A percentile compares a stretch with the other conserved stretches of the same genome.
Conservation (phyloP, 192 early-diverging fungal genomes). For the Coemansia sp. region DNA sequence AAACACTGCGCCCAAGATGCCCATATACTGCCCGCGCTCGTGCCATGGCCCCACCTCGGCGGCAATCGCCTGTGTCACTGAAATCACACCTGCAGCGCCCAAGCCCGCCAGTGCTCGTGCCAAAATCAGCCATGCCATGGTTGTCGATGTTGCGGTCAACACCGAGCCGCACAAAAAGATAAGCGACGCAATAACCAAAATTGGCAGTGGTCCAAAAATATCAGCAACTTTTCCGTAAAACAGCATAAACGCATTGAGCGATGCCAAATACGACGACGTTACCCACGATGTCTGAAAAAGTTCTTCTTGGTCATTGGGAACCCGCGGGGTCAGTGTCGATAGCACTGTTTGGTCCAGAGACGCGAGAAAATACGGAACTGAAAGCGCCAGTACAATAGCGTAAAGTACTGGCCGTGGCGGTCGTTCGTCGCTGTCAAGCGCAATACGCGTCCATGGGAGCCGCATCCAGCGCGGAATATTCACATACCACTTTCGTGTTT, state of each 20-base stretch:
- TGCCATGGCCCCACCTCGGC: conserved; percentile 57
- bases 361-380: conserved; percentile 59
- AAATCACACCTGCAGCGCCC: conserved; percentile 62
- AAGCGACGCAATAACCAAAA: conserved; percentile 36
- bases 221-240: conserved; percentile 74
- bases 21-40: conserved; percentile 76
- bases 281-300: conserved; percentile 67
- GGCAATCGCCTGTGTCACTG: conserved; percentile 63
- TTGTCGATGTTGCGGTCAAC: conserved; percentile 54
- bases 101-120: conserved; percentile 54
- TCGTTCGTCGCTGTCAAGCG: conserved; percentile 33
- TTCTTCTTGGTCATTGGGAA: conserved; percentile 60
- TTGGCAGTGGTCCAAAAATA: conserved; percentile 62
- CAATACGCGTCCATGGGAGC: conserved; percentile 44
- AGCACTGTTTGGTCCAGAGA: conserved; percentile 72
- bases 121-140: conserved; percentile 56
- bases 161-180: conserved; percentile 63
- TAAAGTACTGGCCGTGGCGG: conserved; percentile 39
- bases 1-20: conserved; percentile 69
- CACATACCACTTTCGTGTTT: conserved; percentile 4
- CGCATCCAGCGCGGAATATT: conserved; percentile 30
- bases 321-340: conserved; percentile 62
- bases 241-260: conserved; percentile 60
- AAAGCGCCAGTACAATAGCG: conserved; percentile 39
- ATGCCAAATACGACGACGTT: conserved; percentile 58